Evolutionary conservation across 2,329 filamentous ascomycete species (phyloP).

Genomic region (Ophiostoma novo-ulmi): DNA sequence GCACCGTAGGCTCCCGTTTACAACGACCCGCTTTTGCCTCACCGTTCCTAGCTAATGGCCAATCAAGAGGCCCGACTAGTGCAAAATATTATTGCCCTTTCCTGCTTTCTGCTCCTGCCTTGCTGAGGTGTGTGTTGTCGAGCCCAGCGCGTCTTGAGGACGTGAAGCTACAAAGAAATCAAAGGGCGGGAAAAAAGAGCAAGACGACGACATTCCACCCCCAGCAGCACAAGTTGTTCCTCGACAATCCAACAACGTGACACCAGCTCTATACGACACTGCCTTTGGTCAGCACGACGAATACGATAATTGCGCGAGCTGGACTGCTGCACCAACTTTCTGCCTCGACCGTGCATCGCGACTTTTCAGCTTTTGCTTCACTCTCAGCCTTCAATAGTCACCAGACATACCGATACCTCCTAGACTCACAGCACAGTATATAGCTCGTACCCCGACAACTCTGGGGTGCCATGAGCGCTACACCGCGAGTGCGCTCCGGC

Average conservation of each 20-base stretch:
- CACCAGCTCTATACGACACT: background rate
- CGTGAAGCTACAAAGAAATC: slow-evolving; percentile 16
- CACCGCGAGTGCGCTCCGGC: slow-evolving; percentile 30
- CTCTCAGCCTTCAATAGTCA: background rate
- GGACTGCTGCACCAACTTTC: background rate
- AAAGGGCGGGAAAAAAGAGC: background rate
- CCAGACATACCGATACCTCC: background rate
- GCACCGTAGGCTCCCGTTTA: slow-evolving; percentile 3
- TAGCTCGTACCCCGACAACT: background rate
- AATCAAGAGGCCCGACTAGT: slow-evolving; percentile 20
- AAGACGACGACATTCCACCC: background rate
- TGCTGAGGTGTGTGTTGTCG: slow-evolving; percentile 1
- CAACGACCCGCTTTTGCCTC: slow-evolving; percentile 6
- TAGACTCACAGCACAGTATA: background rate
- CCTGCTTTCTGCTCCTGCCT: slow-evolving; percentile 11
- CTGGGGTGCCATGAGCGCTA: slow-evolving; percentile 30
- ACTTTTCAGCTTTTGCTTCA: slow-evolving; percentile 10
- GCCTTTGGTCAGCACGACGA: background rate
- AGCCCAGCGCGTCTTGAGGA: slow-evolving; percentile 22
- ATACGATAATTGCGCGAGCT: background rate
- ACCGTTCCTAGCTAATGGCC: slow-evolving; percentile 16
- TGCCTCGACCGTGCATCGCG: background rate
- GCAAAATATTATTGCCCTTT: slow-evolving; percentile 20
- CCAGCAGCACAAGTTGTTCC: background rate
- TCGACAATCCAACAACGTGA: background rate